phyloP scores from a whole-genome alignment of 176 grass and related monocot genomes.

The Avena atlantica region DNA sequence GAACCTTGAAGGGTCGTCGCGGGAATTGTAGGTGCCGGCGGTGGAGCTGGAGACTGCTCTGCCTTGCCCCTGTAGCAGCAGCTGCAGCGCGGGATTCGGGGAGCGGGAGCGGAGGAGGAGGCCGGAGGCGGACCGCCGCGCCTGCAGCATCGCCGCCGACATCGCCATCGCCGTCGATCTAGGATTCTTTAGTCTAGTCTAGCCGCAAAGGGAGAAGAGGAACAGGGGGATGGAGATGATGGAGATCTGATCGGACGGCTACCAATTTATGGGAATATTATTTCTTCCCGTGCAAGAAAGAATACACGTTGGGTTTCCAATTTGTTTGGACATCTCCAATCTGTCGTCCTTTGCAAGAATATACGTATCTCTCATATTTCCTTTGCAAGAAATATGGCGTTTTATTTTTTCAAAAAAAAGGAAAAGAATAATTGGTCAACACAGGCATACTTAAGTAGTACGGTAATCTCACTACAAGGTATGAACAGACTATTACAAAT shows the following conservation, averaged over 20 bases:
- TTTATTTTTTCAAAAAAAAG: too few species aligned
- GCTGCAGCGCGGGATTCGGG: background rate
- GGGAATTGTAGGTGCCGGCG: background rate
- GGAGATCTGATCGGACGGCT: constrained; percentile 11
- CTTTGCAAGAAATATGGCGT: too few species aligned
- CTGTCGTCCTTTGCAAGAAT: too few species aligned
- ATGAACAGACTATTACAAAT: too few species aligned
- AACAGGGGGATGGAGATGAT: background rate
- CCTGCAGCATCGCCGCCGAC: constrained; percentile 13
- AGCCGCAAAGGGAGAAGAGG: background rate
- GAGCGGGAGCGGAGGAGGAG: background rate
- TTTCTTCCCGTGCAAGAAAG: background rate
- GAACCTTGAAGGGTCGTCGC: background rate
- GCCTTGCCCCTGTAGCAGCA: background rate
- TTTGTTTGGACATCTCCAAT: too few species aligned
- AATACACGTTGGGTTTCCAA: background rate
- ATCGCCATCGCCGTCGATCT: background rate
- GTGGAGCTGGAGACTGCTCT: background rate
- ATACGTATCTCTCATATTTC: too few species aligned
- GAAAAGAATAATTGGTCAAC: too few species aligned
- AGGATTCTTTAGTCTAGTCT: background rate
- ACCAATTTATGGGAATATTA: background rate
- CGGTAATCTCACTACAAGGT: too few species aligned
- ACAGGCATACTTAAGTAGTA: too few species aligned
- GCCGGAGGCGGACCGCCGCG: background rate